These are phyloP conservation scores for Pyrus bretschneideri DNA, from an alignment of 306 rosid genomes.

Conservation along the genomic window DNA sequence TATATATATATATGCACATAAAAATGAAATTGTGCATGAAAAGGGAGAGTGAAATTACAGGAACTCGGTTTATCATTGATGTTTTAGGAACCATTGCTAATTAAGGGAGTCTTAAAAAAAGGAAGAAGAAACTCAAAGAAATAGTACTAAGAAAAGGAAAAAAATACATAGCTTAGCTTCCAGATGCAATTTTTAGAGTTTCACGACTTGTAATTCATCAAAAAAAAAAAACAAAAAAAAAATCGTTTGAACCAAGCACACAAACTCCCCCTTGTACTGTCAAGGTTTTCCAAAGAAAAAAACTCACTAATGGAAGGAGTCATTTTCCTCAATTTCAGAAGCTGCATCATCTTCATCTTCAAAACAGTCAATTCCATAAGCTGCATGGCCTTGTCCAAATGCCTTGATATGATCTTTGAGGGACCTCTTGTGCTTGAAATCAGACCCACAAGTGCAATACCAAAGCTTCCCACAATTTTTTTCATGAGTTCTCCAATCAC, in stretches of 20 bases:
- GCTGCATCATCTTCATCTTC: conserved; percentile 48
- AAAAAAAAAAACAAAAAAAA: no score
- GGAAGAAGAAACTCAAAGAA: not conserved
- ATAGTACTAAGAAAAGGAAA: not conserved
- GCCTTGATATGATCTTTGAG: conserved; percentile 89
- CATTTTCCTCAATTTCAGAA: conserved; percentile 64
- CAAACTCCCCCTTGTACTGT: not conserved
- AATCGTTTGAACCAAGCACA: not conserved
- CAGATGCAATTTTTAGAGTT: not conserved
- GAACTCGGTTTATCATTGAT: not conserved
- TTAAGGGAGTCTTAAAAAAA: not conserved
- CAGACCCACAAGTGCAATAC: conserved; percentile 95
- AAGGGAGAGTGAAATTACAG: not conserved
- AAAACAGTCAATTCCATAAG: conserved; percentile 61
- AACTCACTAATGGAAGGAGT: conserved; percentile 19
- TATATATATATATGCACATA: no score
- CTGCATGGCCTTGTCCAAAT: conserved; percentile 70
- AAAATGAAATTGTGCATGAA: not conserved
- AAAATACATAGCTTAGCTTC: not conserved
- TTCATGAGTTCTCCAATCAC: conserved; percentile 97
- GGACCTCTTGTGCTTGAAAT: conserved; percentile 87
- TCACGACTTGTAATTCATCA: not conserved
- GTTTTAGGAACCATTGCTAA: not conserved
- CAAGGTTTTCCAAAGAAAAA: not conserved
- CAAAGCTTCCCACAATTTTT: conserved; percentile 93